A percentile compares a stretch with the other conserved stretches of the same genome.
phyloP scores from a whole-genome alignment of 495 filamentous ascomycete genomes.

The Venustampulla echinocandica region DNA sequence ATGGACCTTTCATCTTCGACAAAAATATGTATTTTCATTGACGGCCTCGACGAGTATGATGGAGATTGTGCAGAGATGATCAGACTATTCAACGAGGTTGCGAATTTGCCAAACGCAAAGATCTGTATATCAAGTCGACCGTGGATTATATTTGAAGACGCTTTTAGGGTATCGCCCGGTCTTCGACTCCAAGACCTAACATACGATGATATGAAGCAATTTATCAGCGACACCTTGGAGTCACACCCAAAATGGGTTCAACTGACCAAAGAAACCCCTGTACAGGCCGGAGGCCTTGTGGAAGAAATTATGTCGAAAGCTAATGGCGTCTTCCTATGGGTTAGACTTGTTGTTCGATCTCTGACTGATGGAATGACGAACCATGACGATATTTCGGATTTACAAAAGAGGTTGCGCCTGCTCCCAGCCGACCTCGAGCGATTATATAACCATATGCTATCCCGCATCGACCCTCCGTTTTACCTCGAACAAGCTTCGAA shows the following conservation, averaged over 20 bases:
- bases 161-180: slow-evolving; percentile 16
- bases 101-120: slow-evolving; percentile 28
- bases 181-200: slow-evolving; percentile 21
- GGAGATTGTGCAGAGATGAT: slow-evolving; percentile 16
- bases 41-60: too few relatives aligned
- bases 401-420: not conserved
- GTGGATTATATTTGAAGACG: slow-evolving; percentile 33
- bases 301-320: slow-evolving; percentile 2
- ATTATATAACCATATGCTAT: slow-evolving; percentile 6
- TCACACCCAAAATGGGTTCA: not conserved
- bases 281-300: not conserved
- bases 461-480: slow-evolving; percentile 1
- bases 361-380: slow-evolving; percentile 2
- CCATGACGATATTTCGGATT: not conserved
- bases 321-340: slow-evolving; percentile 15
- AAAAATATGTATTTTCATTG: slow-evolving; percentile 40
- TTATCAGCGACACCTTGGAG: slow-evolving; percentile 3
- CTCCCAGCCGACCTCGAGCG: slow-evolving; percentile 5
- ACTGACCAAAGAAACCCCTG: not conserved
- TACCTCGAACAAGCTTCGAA: slow-evolving; percentile 3
- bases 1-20: slow-evolving; percentile 10
- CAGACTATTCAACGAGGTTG: slow-evolving; percentile 12
- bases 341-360: slow-evolving; percentile 4
- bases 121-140: slow-evolving; percentile 46
- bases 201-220: slow-evolving; percentile 4